A percentile compares a stretch with the other conserved stretches of the same genome.
These are phyloP conservation scores for Chenopodium suecicum DNA, from an alignment of 148 eudicot genomes.

Conservation along the genomic window DNA sequence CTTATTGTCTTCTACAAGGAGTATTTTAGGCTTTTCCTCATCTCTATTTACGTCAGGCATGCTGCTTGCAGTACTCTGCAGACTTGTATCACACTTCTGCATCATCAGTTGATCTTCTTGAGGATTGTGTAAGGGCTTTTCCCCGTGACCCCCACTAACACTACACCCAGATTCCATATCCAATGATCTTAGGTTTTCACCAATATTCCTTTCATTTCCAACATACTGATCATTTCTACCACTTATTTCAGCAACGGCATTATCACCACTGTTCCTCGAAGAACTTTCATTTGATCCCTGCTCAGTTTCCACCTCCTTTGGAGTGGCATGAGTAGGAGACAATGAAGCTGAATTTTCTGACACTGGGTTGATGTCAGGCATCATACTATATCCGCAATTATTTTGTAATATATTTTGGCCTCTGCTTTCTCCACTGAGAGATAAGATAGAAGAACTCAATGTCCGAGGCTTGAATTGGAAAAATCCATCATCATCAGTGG, in stretches of 20 bases:
- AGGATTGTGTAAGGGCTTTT: conserved; percentile 18
- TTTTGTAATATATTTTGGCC: conserved; percentile 36
- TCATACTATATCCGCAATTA: conserved; percentile 24
- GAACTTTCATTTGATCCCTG: conserved; percentile 40
- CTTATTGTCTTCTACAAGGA: conserved; percentile 90
- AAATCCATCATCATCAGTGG: conserved; percentile 51
- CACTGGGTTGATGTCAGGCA: conserved; percentile 38
- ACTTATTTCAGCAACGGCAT: conserved; percentile 13
- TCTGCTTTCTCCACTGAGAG: conserved; percentile 43
- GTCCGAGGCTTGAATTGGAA: conserved; percentile 66
- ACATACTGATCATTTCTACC: conserved; percentile 22
- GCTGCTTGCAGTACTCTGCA: conserved; percentile 49
- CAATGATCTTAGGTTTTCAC: conserved; percentile 25
- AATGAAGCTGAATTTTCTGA: conserved; percentile 24
- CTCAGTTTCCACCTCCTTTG: conserved; percentile 37
- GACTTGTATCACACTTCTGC: conserved; percentile 35
- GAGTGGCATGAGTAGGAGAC: conserved; percentile 22
- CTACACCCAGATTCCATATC: conserved; percentile 12
- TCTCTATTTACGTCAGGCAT: conserved; percentile 35
- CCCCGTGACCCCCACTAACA: conserved; percentile 22
- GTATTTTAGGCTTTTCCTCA: conserved; percentile 54
- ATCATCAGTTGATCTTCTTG: conserved; percentile 32
- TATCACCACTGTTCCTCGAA: conserved; percentile 22
- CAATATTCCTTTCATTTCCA: conserved; percentile 18
- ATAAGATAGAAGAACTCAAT: conserved; percentile 54